A percentile compares a stretch with the other conserved stretches of the same genome.
phyloP scores from a whole-genome alignment of 2,329 filamentous ascomycete species.

The Escovopsis sp. region DNA sequence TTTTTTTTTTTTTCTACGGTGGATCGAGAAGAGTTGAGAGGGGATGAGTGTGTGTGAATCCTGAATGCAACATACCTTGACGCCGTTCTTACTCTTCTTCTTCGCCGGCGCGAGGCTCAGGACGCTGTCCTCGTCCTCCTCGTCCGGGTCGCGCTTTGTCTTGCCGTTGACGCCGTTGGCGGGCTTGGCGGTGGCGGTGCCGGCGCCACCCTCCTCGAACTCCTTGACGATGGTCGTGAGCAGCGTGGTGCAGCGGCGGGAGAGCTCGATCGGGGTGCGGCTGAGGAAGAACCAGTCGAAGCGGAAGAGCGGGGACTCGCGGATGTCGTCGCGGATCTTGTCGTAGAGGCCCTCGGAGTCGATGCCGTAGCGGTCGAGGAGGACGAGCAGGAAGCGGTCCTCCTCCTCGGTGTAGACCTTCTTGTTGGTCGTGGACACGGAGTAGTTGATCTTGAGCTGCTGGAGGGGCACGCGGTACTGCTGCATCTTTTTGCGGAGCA shows the following conservation, averaged over 20 bases:
- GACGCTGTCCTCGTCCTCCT: constrained; percentile 71
- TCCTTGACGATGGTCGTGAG: constrained; percentile 91
- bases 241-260: constrained; percentile 82
- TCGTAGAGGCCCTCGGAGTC: constrained; percentile 87
- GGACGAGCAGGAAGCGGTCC: constrained; percentile 85
- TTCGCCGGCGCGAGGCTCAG: constrained; percentile 73
- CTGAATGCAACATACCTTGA: constrained; percentile 65
- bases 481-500: constrained; percentile 87
- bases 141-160: constrained; percentile 60
- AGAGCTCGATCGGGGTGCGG: constrained; percentile 82
- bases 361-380: constrained; percentile 82
- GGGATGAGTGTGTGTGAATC: too few species aligned
- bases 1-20: too few species aligned
- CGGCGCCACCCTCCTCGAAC: constrained; percentile 49
- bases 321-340: constrained; percentile 91
- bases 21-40: too few species aligned
- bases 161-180: constrained; percentile 50
- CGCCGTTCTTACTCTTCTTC: constrained; percentile 84
- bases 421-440: constrained; percentile 97
- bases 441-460: constrained; percentile 98
- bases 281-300: constrained; percentile 99
- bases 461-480: constrained; percentile 96
- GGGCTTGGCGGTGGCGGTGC: too few species aligned
- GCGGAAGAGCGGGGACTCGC: constrained; percentile 84
- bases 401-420: constrained; percentile 99